Percentiles rank a stretch among this genome's conserved stretches.
Evolutionary conservation across 2,329 filamentous ascomycete species (phyloP).

Genomic region (Fonsecaea monophora): DNA sequence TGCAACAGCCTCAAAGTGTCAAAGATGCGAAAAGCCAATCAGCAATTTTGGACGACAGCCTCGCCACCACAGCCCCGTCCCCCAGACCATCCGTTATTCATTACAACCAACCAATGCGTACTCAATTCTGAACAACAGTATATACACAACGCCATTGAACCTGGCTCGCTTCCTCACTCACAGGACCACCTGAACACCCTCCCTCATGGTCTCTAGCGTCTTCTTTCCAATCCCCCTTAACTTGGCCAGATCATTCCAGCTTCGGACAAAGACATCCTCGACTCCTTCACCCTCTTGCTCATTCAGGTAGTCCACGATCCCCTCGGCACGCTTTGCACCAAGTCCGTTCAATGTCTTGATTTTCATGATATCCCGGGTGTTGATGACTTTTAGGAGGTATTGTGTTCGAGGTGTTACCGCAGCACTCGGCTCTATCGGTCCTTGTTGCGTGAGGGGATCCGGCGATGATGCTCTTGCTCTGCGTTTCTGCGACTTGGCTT

Average conservation of each 20-base stretch:
- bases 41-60: background rate
- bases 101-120: background rate
- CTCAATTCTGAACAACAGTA: background rate
- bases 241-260: conserved; percentile 50
- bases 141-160: background rate
- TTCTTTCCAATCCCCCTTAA: conserved; percentile 54
- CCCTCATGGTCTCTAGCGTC: conserved; percentile 57
- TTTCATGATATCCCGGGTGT: conserved; percentile 53
- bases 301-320: conserved; percentile 56
- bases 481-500: conserved; percentile 33
- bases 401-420: conserved; percentile 51
- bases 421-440: conserved; percentile 32
- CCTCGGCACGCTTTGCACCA: conserved; percentile 56
- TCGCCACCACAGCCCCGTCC: background rate
- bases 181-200: conserved; percentile 46
- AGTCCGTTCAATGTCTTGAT: conserved; percentile 57
- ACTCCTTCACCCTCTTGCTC: conserved; percentile 46
- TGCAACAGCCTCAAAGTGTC: background rate
- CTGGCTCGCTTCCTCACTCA: no score
- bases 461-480: conserved; percentile 37
- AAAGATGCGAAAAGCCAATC: background rate
- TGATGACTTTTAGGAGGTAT: conserved; percentile 54
- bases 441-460: conserved; percentile 30
- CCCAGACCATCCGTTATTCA: background rate
- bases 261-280: conserved; percentile 39